Evolutionary conservation across 83 land plant species (phyloP).

Genomic region (Picea mariana): DNA sequence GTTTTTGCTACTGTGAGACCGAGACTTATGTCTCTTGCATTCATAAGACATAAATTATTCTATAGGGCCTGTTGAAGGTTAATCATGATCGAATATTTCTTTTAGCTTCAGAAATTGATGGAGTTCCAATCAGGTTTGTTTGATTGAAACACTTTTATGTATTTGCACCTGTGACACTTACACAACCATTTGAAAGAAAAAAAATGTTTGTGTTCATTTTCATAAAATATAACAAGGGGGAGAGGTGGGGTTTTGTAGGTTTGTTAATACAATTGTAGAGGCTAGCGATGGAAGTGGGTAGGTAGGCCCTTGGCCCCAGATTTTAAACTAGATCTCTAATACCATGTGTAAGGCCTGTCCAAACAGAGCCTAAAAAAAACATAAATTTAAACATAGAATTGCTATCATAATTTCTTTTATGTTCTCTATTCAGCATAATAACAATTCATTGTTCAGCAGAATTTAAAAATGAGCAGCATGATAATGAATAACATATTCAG

Average conservation of each 20-base stretch:
- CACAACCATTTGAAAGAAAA: neutral
- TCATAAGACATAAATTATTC: neutral
- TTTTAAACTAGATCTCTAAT: neutral
- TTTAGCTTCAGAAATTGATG: conserved; percentile 37
- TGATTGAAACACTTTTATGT: neutral
- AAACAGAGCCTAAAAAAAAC: no score
- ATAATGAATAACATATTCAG: no score
- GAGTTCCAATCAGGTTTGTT: conserved; percentile 36
- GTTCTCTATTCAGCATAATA: no score
- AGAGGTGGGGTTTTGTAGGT: conserved; percentile 5
- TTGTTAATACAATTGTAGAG: conserved; percentile 44
- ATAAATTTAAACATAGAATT: no score
- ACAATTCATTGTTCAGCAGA: no score
- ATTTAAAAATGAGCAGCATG: no score
- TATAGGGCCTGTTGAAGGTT: conserved; percentile 47
- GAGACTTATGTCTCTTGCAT: neutral
- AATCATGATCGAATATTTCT: conserved; percentile 26
- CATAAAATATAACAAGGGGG: neutral
- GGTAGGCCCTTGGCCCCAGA: no score
- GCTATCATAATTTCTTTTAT: no score
- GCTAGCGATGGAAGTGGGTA: conserved; percentile 50
- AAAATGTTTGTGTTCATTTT: neutral
- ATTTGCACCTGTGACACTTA: neutral
- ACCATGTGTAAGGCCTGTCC: no score
- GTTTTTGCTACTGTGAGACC: neutral